A percentile compares a stretch with the other conserved stretches of the same genome.
These are phyloP conservation scores for Sisymbrium altissimum DNA, from an alignment of 345 rosid species.

Conservation along the genomic window DNA sequence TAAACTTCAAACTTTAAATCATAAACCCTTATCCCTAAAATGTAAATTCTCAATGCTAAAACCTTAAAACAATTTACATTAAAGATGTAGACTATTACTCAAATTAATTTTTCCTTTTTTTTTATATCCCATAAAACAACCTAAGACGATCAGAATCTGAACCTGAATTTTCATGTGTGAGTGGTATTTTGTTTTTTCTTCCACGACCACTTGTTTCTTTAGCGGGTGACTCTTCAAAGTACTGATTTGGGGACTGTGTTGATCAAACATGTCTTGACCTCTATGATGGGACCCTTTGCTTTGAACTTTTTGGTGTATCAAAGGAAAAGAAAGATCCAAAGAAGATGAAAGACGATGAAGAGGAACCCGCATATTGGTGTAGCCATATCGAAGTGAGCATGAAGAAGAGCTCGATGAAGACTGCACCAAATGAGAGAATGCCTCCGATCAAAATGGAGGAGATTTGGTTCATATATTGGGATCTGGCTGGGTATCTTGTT, in stretches of 20 bases:
- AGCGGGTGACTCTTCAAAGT: not conserved
- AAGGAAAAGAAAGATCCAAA: conserved; percentile 41
- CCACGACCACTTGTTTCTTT: conserved; percentile 4
- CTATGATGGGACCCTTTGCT: conserved; percentile 23
- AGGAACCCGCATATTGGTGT: conserved; percentile 85
- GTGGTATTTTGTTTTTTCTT: too few relatives aligned
- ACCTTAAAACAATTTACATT: too few relatives aligned
- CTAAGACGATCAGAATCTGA: too few relatives aligned
- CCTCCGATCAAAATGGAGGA: conserved; percentile 90
- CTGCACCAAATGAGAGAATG: conserved; percentile 93
- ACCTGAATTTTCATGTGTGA: too few relatives aligned
- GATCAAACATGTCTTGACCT: conserved; percentile 13
- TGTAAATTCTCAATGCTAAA: too few relatives aligned
- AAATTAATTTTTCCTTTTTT: too few relatives aligned
- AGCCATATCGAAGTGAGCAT: conserved; percentile 91
- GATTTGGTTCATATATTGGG: conserved; percentile 67
- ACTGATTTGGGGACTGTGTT: not conserved
- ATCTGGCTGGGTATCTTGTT: conserved; percentile 88
- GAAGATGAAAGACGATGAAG: conserved; percentile 46
- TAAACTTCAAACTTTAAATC: too few relatives aligned
- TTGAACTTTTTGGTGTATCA: conserved; percentile 10
- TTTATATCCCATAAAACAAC: too few relatives aligned
- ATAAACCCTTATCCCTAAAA: too few relatives aligned
- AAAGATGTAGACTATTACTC: too few relatives aligned
- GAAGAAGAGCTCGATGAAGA: conserved; percentile 92